Evolutionary conservation across 1,284 basidiomycete species (phyloP).

Genomic region (Leccinum proximum): DNA sequence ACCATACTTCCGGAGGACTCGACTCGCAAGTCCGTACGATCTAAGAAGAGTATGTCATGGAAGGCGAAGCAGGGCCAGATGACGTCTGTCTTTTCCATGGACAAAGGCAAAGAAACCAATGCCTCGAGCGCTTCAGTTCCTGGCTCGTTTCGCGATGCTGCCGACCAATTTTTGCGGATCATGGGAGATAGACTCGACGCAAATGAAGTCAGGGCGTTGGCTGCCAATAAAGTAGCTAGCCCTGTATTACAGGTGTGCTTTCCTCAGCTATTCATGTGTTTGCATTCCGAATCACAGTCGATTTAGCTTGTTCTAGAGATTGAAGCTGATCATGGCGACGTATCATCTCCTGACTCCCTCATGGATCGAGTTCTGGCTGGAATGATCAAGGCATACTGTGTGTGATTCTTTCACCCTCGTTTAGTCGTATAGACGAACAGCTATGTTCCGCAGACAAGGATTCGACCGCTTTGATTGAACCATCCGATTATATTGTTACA

Average conservation of each 20-base stretch:
- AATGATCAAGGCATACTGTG: slow-evolving; percentile 67
- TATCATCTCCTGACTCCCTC: slow-evolving; percentile 64
- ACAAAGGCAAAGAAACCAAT: slow-evolving; percentile 40
- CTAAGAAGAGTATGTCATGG: slow-evolving; percentile 76
- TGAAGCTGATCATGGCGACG: slow-evolving; percentile 63
- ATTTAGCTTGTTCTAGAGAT: slow-evolving; percentile 76
- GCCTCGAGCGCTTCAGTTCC: slow-evolving; percentile 38
- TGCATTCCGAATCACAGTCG: neutral
- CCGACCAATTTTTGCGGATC: slow-evolving; percentile 50
- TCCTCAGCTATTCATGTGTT: neutral
- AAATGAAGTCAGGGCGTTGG: slow-evolving; percentile 82
- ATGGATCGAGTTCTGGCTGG: slow-evolving; percentile 84
- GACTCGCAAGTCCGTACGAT: slow-evolving; percentile 47
- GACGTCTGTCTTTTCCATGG: slow-evolving; percentile 63
- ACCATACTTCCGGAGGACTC: slow-evolving; percentile 38
- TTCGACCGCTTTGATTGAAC: slow-evolving; percentile 34
- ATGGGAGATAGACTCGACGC: slow-evolving; percentile 54
- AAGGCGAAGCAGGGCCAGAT: slow-evolving; percentile 73
- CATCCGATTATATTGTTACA: slow-evolving; percentile 76
- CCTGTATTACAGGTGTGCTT: slow-evolving; percentile 73
- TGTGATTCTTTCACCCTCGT: slow-evolving; percentile 25
- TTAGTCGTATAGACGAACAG: neutral
- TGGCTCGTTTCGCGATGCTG: slow-evolving; percentile 46
- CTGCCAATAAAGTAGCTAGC: slow-evolving; percentile 78
- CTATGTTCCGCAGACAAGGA: slow-evolving; percentile 34